phyloP scores from a whole-genome alignment of 164 flowering plant species.

The Taxillus chinensis region DNA sequence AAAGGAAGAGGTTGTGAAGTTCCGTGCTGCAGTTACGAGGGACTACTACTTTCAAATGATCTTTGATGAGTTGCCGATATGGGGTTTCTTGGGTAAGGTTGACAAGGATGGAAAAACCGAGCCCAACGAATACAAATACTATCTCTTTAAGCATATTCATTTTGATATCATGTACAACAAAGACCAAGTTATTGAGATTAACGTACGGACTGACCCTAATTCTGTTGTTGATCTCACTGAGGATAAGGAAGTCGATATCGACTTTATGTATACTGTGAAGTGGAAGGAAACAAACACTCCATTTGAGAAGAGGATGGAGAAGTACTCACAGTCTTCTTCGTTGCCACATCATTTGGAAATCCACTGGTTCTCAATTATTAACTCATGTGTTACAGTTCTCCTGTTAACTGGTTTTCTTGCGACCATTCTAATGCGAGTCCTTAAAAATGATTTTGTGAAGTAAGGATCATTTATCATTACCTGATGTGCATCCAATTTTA shows the following conservation, averaged over 20 bases:
- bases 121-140: conserved; percentile 21
- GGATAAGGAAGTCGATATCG: conserved; percentile 22
- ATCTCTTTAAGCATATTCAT: conserved; percentile 22
- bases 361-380: conserved; percentile 34
- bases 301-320: conserved; percentile 31
- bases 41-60: conserved; percentile 18
- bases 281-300: conserved; percentile 35
- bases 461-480: conserved; percentile 7
- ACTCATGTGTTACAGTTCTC: conserved; percentile 33
- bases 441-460: conserved; percentile 34
- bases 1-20: conserved; percentile 12
- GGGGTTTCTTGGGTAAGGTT: conserved; percentile 16
- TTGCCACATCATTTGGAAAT: conserved; percentile 33
- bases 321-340: conserved; percentile 27
- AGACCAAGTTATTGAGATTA: conserved; percentile 28
- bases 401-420: conserved; percentile 31
- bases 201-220: conserved; percentile 20
- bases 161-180: conserved; percentile 21
- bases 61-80: conserved; percentile 14
- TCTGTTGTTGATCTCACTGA: conserved; percentile 25
- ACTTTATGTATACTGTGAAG: conserved; percentile 22
- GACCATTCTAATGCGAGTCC: conserved; percentile 30
- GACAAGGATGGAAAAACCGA: conserved; percentile 13
- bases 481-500: background rate
- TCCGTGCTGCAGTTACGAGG: conserved; percentile 12